These are phyloP conservation scores for Medicago lupulina DNA, from an alignment of 306 rosid genomes.

Conservation along the genomic window DNA sequence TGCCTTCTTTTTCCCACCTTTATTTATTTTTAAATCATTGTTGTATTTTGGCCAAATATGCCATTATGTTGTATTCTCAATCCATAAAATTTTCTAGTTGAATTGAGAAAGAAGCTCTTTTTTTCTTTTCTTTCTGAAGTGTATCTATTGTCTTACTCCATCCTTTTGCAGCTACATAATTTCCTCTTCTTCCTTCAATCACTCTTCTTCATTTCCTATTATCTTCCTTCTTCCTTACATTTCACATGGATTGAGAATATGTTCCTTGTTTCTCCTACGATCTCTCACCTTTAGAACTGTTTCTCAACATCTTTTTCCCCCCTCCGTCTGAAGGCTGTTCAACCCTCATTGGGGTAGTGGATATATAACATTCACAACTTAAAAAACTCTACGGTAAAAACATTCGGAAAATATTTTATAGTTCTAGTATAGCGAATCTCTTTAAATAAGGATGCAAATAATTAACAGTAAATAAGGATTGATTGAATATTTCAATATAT, in stretches of 20 bases:
- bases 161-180: slow-evolving; percentile 28
- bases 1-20: slow-evolving; percentile 37
- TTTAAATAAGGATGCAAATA: too few species aligned
- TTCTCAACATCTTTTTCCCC: neutral
- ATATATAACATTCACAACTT: too few species aligned
- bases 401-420: too few species aligned
- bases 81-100: neutral
- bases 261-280: slow-evolving; percentile 8
- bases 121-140: slow-evolving; percentile 1
- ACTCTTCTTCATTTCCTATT: neutral
- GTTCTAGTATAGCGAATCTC: too few species aligned
- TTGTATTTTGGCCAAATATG: slow-evolving; percentile 57
- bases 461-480: too few species aligned
- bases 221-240: slow-evolving; percentile 32
- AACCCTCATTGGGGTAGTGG: neutral
- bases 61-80: slow-evolving; percentile 42
- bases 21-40: slow-evolving; percentile 22
- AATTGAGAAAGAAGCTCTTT: slow-evolving; percentile 32
- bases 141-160: slow-evolving; percentile 28
- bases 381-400: too few species aligned
- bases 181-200: neutral
- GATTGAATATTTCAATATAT: too few species aligned
- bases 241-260: slow-evolving; percentile 37
- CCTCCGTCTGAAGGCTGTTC: neutral
- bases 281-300: neutral